Evolutionary conservation across 495 filamentous ascomycete genomes (phyloP), one percentile per base, ranked within the genome.

Genomic region (Neurospora sp.): DNA sequence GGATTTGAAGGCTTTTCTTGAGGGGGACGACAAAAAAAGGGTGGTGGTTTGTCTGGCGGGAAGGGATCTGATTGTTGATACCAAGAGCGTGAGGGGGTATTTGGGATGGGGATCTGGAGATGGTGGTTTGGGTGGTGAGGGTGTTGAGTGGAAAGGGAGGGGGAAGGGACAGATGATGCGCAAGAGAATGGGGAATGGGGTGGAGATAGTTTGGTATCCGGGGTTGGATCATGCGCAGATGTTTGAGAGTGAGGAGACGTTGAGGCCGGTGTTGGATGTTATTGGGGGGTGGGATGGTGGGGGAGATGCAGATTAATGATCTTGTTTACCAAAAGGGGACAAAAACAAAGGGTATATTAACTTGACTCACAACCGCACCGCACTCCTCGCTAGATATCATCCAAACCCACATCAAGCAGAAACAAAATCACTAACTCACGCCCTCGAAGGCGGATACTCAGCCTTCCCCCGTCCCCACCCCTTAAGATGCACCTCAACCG

Each of bases 191-290:
- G 75, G 42, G 48, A 72, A 74, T 20, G 89, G 87, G 8, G 75
- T 90, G 40, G 86, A 91, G 74, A 79, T 91, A 9, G 48, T 90
- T 1, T 92, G 89, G 89, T 91, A 86, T 74, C 80, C 84, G 10
- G 81, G 84, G 14, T 76, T 90, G 45, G 90, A 93, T 77, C 91
- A 93, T 79, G 90, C 89, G 27, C 88, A 92, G 74, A 83, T 89
- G 14, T 92, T 92, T 78, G 90, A 92, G 73, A 78, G 76, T 40
- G 70, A 72, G 70, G 53, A 76, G 38, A 82, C 82, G 38, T 80
- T 83, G 74, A 77, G 76, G 40, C 77, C 74, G 61, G 71, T 91
- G 42, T 80, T 85, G 45, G 77, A 80, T 41, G 79, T 86, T 31
- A 79, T 85, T 20, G 78, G 14, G 27, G 27, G 53, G 22, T 53